These are phyloP conservation scores for Trypanosoma rangeli DNA, from an alignment of 208 protist genomes.

Conservation along the genomic window DNA sequence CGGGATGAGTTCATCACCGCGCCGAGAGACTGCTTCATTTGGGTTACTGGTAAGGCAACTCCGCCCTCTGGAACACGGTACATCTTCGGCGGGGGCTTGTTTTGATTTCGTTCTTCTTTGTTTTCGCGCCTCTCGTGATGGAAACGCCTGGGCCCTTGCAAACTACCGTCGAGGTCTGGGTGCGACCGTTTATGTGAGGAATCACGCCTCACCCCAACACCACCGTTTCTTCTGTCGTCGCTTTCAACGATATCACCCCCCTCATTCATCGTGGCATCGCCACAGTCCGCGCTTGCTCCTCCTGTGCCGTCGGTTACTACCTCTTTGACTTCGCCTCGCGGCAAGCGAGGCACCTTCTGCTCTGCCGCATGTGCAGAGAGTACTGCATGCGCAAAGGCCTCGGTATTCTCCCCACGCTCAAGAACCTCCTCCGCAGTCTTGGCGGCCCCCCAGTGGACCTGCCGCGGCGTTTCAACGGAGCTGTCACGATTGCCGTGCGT, in stretches of 20 bases:
- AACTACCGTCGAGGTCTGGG: not conserved
- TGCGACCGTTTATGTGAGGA: not conserved
- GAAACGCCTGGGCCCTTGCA: not conserved
- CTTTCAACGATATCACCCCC: not conserved
- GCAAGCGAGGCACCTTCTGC: slow-evolving; percentile 35
- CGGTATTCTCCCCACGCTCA: slow-evolving; percentile 3
- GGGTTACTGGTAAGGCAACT: not conserved
- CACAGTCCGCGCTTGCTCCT: not conserved
- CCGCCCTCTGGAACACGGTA: not conserved
- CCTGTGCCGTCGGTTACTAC: not conserved
- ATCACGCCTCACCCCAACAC: not conserved
- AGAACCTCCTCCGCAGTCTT: slow-evolving; percentile 17
- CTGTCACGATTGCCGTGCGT: not conserved
- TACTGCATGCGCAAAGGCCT: slow-evolving; percentile 41
- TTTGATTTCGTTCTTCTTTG: not conserved
- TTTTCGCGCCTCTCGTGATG: not conserved
- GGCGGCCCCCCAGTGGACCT: not conserved
- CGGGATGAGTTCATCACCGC: too few species aligned
- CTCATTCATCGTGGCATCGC: not conserved
- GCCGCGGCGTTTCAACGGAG: not conserved
- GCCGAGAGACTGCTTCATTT: not conserved
- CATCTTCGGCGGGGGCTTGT: not conserved
- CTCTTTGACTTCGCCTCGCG: slow-evolving; percentile 20
- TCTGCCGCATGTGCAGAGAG: slow-evolving; percentile 29
- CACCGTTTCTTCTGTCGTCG: not conserved